Evolutionary conservation across 495 filamentous ascomycete species (phyloP).

Genomic region (Annulohypoxylon stygium): DNA sequence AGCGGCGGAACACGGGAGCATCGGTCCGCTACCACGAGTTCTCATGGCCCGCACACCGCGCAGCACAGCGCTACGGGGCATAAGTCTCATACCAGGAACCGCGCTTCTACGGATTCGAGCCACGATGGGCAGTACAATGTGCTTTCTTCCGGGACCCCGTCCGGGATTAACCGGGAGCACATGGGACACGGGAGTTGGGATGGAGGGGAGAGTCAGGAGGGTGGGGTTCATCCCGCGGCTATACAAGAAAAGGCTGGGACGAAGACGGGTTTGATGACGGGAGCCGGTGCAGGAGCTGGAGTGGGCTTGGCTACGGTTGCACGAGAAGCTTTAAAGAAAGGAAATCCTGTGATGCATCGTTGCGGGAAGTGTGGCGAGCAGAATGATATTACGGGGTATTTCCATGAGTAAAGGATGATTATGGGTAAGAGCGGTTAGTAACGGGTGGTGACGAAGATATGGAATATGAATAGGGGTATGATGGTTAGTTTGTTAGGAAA

Average conservation of each 20-base stretch:
- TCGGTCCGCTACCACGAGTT: neutral
- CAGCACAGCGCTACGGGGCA: neutral
- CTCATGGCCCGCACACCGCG: neutral
- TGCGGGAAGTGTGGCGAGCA: conserved; percentile 54
- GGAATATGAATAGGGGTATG: neutral
- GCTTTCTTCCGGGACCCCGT: conserved; percentile 50
- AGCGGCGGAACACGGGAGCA: neutral
- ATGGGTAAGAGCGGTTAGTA: neutral
- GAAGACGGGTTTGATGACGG: conserved; percentile 27
- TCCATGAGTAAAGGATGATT: conserved; percentile 13
- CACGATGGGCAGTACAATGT: conserved; percentile 49
- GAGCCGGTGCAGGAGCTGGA: conserved; percentile 15
- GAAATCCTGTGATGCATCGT: conserved; percentile 44
- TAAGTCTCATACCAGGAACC: neutral
- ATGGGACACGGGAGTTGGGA: neutral
- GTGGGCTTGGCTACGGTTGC: conserved; percentile 29
- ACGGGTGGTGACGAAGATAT: neutral
- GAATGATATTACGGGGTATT: conserved; percentile 52
- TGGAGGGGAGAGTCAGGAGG: neutral
- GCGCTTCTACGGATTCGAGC: conserved; percentile 36
- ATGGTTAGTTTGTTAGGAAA: neutral
- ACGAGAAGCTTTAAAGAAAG: neutral
- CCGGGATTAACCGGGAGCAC: conserved; percentile 44
- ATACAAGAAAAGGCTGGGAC: neutral
- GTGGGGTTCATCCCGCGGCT: conserved; percentile 29